Evolutionary conservation across 2,329 filamentous ascomycete genomes (phyloP).

Genomic region (Dothideomycetidae sp.): DNA sequence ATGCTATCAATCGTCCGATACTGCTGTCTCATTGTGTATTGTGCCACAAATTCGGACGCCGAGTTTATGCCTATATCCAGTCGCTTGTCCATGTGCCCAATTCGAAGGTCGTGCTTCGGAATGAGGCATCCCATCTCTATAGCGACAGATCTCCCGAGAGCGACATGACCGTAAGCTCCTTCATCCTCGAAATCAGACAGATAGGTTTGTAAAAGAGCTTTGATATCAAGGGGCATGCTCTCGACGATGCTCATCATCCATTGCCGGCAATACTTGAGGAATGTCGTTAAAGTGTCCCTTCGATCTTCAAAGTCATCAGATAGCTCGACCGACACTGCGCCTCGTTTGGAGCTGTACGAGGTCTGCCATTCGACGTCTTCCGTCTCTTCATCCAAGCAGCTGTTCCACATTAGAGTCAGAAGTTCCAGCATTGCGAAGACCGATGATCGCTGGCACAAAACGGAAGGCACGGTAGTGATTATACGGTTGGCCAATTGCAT

Average conservation of each 20-base stretch:
- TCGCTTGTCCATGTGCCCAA: slow-evolving; percentile 66
- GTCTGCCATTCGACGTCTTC: slow-evolving; percentile 84
- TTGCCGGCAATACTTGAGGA: slow-evolving; percentile 59
- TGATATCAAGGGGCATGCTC: slow-evolving; percentile 81
- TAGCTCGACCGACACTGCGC: slow-evolving; percentile 71
- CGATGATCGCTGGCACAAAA: slow-evolving; percentile 76
- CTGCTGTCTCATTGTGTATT: slow-evolving; percentile 93
- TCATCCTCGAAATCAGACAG: slow-evolving; percentile 90
- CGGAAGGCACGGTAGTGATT: slow-evolving; percentile 70
- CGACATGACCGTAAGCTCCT: slow-evolving; percentile 78
- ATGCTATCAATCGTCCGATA: slow-evolving; percentile 76
- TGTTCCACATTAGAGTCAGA: slow-evolving; percentile 85
- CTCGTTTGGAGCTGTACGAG: slow-evolving; percentile 61
- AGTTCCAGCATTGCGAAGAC: slow-evolving; percentile 88
- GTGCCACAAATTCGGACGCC: slow-evolving; percentile 87
- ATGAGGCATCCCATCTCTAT: slow-evolving; percentile 82
- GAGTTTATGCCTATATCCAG: slow-evolving; percentile 70
- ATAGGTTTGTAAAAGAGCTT: slow-evolving; percentile 90
- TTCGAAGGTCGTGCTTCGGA: slow-evolving; percentile 69
- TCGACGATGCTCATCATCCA: slow-evolving; percentile 76
- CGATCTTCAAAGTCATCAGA: slow-evolving; percentile 84
- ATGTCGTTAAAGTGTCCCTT: slow-evolving; percentile 59
- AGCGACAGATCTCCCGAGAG: slow-evolving; percentile 84
- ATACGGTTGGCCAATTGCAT: slow-evolving; percentile 73
- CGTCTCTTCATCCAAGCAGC: slow-evolving; percentile 85